phyloP scores from a whole-genome alignment of 192 early-diverging fungal species.

The Ambispora gerdemannii region DNA sequence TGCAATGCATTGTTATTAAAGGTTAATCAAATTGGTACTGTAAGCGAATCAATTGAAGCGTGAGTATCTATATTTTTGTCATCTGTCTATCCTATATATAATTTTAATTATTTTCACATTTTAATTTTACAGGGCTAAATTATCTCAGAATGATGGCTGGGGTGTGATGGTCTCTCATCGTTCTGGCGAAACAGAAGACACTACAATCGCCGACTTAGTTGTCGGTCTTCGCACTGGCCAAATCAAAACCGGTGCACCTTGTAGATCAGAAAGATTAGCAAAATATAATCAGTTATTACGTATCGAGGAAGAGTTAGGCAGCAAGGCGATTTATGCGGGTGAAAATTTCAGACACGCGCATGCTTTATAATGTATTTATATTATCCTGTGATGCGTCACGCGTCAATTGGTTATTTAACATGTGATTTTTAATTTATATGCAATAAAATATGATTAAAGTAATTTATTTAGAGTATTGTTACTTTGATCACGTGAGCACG shows the following conservation, averaged over 20 bases:
- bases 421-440: no score
- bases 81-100: not conserved
- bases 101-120: not conserved
- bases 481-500: no score
- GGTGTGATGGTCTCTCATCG: constrained; percentile 99
- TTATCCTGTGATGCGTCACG: no score
- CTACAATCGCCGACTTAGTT: constrained; percentile 90
- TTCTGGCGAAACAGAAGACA: constrained; percentile 98
- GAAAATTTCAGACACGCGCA: constrained; percentile 82
- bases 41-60: constrained; percentile 86
- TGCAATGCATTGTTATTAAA: constrained; percentile 95
- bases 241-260: constrained; percentile 99
- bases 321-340: constrained; percentile 90
- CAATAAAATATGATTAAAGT: no score
- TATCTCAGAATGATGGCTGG: constrained; percentile 87
- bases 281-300: constrained; percentile 99
- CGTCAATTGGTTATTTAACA: no score
- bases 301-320: constrained; percentile 96
- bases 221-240: constrained; percentile 94
- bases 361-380: constrained; percentile 56
- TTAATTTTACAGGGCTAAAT: constrained; percentile 39
- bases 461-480: no score
- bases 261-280: constrained; percentile 93
- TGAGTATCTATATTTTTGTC: constrained; percentile 1
- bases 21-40: constrained; percentile 98